A percentile compares a stretch with the other conserved stretches of the same genome.
Conservation (phyloP, 2,329 filamentous ascomycete genomes). For the Cucurbitaria berberidis region DNA sequence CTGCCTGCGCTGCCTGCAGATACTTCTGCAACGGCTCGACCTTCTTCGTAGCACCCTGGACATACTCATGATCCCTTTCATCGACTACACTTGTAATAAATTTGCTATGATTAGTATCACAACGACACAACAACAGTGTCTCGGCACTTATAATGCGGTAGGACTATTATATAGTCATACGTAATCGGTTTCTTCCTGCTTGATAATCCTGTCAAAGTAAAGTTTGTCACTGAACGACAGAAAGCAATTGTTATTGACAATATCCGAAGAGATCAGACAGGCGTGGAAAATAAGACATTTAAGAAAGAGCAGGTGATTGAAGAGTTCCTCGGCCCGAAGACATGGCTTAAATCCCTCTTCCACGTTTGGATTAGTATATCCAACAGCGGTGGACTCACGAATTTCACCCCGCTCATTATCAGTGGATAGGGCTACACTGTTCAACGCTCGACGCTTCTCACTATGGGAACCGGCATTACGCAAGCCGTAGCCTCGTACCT, state of each 20-base stretch:
- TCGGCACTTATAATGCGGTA: constrained; percentile 48
- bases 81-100: constrained; percentile 51
- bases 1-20: constrained; percentile 29
- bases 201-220: constrained; percentile 41
- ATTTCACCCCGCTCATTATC: constrained; percentile 38
- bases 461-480: constrained; percentile 40
- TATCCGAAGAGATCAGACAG: constrained; percentile 53
- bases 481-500: constrained; percentile 44
- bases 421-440: constrained; percentile 46
- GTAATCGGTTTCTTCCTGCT: constrained; percentile 24
- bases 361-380: constrained; percentile 39
- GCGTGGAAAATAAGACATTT: constrained; percentile 56
- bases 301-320: constrained; percentile 54
- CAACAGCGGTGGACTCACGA: constrained; percentile 47
- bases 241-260: constrained; percentile 40
- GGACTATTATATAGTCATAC: constrained; percentile 31
- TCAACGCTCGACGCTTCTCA: constrained; percentile 32
- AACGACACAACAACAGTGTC: constrained; percentile 49
- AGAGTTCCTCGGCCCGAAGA: constrained; percentile 50
- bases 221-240: constrained; percentile 42
- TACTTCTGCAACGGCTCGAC: constrained; percentile 37
- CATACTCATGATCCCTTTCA: constrained; percentile 49
- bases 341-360: constrained; percentile 45
- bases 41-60: constrained; percentile 47
- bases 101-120: constrained; percentile 48